These are phyloP conservation scores for Gynandropsis gynandra DNA, from an alignment of 345 rosid species.

Conservation along the genomic window DNA sequence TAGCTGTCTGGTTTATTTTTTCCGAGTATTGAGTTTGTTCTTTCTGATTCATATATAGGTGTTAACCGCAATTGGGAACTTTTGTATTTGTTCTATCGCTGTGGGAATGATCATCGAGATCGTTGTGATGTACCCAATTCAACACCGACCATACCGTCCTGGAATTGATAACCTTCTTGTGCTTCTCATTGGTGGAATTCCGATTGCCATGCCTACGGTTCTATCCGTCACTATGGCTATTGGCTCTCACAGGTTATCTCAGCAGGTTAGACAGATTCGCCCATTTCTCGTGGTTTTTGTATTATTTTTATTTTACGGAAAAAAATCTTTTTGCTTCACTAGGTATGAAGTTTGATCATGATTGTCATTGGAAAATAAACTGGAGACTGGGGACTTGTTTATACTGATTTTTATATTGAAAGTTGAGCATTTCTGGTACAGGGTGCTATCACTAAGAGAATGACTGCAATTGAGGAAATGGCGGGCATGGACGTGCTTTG, in stretches of 20 bases:
- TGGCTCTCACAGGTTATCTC: constrained; percentile 90
- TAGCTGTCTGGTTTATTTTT: no score
- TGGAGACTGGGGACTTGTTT: constrained; percentile 1
- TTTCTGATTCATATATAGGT: constrained; percentile 40
- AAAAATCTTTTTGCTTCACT: neutral
- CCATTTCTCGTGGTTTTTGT: no score
- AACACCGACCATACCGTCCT: constrained; percentile 84
- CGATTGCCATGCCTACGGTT: constrained; percentile 99
- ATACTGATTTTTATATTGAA: no score
- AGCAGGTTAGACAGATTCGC: constrained; percentile 55
- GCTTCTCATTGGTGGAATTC: constrained; percentile 96
- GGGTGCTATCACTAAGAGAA: constrained; percentile 99
- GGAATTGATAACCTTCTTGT: constrained; percentile 99
- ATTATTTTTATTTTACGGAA: no score
- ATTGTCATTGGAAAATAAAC: constrained; percentile 6
- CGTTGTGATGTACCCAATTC: constrained; percentile 94
- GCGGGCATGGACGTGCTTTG: constrained; percentile 99
- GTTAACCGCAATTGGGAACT: constrained; percentile 95
- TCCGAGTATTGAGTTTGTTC: constrained; percentile 8
- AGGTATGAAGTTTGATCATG: neutral
- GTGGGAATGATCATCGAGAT: constrained; percentile 90
- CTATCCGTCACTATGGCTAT: constrained; percentile 98
- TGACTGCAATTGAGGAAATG: constrained; percentile 99
- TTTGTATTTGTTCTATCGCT: constrained; percentile 97
- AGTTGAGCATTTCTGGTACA: constrained; percentile 25